Evolutionary conservation across 768 basidiomycete genomes (phyloP).

Genomic region (Wakefieldia striispora): DNA sequence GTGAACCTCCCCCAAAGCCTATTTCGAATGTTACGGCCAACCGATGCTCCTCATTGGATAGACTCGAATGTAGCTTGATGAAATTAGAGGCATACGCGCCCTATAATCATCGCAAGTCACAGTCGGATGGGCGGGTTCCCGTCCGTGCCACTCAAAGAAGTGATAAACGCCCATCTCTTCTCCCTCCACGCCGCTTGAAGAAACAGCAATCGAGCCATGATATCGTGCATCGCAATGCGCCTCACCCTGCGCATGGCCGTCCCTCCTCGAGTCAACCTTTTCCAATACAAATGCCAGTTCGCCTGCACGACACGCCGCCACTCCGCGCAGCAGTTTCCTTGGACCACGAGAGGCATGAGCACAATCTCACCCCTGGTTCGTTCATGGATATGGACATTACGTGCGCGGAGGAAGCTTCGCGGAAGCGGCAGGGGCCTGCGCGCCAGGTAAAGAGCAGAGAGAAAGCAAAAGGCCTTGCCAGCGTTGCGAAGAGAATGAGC

Average conservation of each 20-base stretch:
- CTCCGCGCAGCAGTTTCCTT: not conserved
- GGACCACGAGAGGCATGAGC: not conserved
- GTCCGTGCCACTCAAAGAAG: not conserved
- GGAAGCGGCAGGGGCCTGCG: conserved; percentile 13
- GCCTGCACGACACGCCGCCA: not conserved
- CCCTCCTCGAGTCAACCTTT: conserved; percentile 10
- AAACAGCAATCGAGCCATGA: conserved; percentile 12
- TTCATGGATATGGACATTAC: conserved; percentile 36
- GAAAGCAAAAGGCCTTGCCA: conserved; percentile 20
- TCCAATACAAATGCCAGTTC: not conserved
- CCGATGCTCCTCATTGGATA: conserved; percentile 31
- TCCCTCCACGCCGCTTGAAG: conserved; percentile 12
- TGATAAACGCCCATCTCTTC: conserved; percentile 22
- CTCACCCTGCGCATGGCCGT: conserved; percentile 1
- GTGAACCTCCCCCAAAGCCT: conserved; percentile 24
- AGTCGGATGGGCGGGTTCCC: conserved; percentile 9
- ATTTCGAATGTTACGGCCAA: conserved; percentile 4
- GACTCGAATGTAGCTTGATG: conserved; percentile 33
- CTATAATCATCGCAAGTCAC: conserved; percentile 21
- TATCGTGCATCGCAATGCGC: not conserved
- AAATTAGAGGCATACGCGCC: conserved; percentile 33
- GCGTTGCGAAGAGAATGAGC: conserved; percentile 26
- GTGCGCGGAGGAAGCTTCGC: not conserved
- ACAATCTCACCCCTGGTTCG: conserved; percentile 14
- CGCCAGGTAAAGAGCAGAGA: conserved; percentile 10